Evolutionary conservation across 768 basidiomycete species (phyloP).

Genomic region (Daedaleopsis sinensis): DNA sequence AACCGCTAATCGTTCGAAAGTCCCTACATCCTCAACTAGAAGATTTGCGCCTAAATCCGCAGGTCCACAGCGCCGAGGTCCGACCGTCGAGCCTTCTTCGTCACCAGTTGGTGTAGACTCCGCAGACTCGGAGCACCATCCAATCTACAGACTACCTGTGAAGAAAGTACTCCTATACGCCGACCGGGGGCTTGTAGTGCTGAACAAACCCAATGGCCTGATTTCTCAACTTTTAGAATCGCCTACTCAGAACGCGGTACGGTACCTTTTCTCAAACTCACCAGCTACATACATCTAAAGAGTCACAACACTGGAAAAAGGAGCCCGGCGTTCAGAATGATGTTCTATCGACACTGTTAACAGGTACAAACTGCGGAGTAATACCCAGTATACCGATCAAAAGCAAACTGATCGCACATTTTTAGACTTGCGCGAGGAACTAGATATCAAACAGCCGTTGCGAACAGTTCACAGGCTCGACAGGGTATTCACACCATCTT

Average conservation of each 20-base stretch:
- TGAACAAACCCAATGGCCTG: constrained; percentile 14
- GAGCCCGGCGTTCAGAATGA: background rate
- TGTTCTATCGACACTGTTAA: background rate
- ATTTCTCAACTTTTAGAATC: background rate
- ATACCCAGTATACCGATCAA: background rate
- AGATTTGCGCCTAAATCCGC: too few relatives aligned
- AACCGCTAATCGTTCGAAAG: too few relatives aligned
- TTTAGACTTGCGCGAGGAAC: constrained; percentile 1
- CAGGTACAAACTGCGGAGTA: background rate
- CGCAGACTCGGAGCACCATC: background rate
- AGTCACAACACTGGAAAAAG: background rate
- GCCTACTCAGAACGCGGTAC: background rate
- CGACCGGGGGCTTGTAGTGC: constrained; percentile 2
- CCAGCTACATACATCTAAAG: too few relatives aligned
- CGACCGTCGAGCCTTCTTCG: too few relatives aligned
- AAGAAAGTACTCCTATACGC: constrained; percentile 9
- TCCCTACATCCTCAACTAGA: too few relatives aligned
- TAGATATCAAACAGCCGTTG: background rate
- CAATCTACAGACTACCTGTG: background rate
- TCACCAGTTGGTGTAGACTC: too few relatives aligned
- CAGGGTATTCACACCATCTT: background rate
- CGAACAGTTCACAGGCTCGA: constrained; percentile 13
- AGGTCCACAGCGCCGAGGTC: too few relatives aligned
- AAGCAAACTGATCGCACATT: too few relatives aligned
- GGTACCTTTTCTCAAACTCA: too few relatives aligned